Conservation (phyloP, 257 asterid species). For the Solanum tarijense region DNA sequence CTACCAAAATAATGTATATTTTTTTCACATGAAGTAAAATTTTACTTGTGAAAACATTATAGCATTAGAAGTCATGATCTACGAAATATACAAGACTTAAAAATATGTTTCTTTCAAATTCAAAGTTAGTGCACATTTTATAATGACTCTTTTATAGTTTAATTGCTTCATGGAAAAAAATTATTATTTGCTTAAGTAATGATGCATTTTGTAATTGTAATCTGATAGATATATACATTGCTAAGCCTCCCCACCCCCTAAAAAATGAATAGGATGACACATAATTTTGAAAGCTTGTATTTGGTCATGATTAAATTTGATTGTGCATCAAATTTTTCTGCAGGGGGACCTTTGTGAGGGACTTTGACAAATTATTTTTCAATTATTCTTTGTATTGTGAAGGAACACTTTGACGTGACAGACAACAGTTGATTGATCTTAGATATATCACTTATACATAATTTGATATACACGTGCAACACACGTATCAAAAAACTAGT, state of each 20-base stretch:
- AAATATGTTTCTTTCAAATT: not conserved
- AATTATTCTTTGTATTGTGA: not conserved
- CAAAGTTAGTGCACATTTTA: not conserved
- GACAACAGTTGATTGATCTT: not conserved
- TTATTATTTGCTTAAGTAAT: not conserved
- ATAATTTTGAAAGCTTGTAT: not conserved
- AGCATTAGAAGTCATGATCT: not conserved
- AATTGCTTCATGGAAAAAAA: not conserved
- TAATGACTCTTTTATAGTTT: not conserved
- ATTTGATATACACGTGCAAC: not conserved
- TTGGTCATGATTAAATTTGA: not conserved
- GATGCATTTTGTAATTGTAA: not conserved
- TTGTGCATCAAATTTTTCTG: not conserved
- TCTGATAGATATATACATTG: not conserved
- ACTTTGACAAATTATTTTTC: not conserved
- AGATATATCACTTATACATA: not conserved
- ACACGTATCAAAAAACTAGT: not conserved
- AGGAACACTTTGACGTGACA: not conserved
- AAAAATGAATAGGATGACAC: not conserved
- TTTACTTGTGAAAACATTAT: not conserved
- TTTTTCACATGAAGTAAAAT: not conserved
- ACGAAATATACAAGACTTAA: not conserved
- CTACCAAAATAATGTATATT: not conserved
- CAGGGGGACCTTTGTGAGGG: not conserved
- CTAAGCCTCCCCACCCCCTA: not conserved